Percentiles rank a stretch among this genome's conserved stretches.
phyloP scores from a whole-genome alignment of 352 stramenopile species.

The Pythium aristosporum region DNA sequence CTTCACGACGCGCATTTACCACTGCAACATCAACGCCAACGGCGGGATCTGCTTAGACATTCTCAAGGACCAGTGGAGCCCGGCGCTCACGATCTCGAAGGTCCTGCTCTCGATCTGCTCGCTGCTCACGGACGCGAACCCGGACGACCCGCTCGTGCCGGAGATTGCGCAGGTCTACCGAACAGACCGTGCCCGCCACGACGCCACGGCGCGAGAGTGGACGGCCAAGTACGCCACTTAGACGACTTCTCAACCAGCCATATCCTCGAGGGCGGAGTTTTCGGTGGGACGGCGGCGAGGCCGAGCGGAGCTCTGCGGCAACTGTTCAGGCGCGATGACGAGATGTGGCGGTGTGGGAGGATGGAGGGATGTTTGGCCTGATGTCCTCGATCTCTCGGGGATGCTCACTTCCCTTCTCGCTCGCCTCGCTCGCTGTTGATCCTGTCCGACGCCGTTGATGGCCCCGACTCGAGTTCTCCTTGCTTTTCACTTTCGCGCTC shows the following conservation, averaged over 20 bases:
- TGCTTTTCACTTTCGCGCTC: slow-evolving; percentile 10
- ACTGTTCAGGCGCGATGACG: slow-evolving; percentile 1
- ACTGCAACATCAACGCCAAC: slow-evolving; percentile 99
- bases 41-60: slow-evolving; percentile 99
- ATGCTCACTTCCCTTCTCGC: neutral
- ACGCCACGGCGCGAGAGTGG: slow-evolving; percentile 96
- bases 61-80: slow-evolving; percentile 99
- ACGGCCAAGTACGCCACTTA: slow-evolving; percentile 99
- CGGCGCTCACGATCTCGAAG: slow-evolving; percentile 99
- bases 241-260: slow-evolving; percentile 28
- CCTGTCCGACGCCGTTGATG: neutral
- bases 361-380: neutral
- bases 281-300: slow-evolving; percentile 4
- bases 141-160: slow-evolving; percentile 96
- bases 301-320: neutral
- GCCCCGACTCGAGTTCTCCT: neutral
- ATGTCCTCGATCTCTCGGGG: neutral
- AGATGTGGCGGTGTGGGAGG: neutral
- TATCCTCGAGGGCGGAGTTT: slow-evolving; percentile 13
- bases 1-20: slow-evolving; percentile 99
- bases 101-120: slow-evolving; percentile 99
- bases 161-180: slow-evolving; percentile 94
- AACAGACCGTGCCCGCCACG: slow-evolving; percentile 92
- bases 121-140: slow-evolving; percentile 99
- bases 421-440: neutral